Conservation (phyloP, 805 yeast genomes). For the Candida pseudoglaebosa region DNA sequence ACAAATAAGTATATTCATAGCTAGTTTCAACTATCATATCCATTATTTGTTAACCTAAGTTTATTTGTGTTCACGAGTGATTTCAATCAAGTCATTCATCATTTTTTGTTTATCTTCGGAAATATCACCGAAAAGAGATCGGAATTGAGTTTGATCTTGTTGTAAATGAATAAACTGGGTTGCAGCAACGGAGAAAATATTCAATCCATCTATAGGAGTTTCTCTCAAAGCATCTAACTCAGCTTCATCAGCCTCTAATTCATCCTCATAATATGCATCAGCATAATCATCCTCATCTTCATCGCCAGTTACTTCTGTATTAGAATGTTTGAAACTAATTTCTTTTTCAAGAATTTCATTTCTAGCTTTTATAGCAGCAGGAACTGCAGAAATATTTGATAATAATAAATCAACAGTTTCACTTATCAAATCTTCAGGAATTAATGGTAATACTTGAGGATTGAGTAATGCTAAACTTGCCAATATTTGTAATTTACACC, state of each 20-base stretch:
- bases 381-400: constrained; percentile 40
- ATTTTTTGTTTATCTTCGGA: constrained; percentile 32
- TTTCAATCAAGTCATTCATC: constrained; percentile 24
- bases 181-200: constrained; percentile 66
- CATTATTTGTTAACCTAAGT: background rate
- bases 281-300: constrained; percentile 31
- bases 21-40: background rate
- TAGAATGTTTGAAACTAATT: constrained; percentile 25
- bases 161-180: constrained; percentile 49
- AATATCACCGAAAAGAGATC: constrained; percentile 40
- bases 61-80: constrained; percentile 14
- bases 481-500: constrained; percentile 50
- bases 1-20: background rate
- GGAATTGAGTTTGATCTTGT: constrained; percentile 45
- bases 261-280: constrained; percentile 27
- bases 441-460: constrained; percentile 23
- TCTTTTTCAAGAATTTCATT: constrained; percentile 42
- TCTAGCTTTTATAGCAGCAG: constrained; percentile 46
- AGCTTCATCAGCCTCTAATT: constrained; percentile 60
- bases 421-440: constrained; percentile 32
- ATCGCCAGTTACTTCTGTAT: constrained; percentile 12
- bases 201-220: constrained; percentile 73
- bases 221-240: constrained; percentile 78
- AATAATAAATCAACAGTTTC: constrained; percentile 40
- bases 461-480: constrained; percentile 39